Evolutionary conservation across 306 rosid genomes (phyloP).

Genomic region (Sesbania bispinosa): DNA sequence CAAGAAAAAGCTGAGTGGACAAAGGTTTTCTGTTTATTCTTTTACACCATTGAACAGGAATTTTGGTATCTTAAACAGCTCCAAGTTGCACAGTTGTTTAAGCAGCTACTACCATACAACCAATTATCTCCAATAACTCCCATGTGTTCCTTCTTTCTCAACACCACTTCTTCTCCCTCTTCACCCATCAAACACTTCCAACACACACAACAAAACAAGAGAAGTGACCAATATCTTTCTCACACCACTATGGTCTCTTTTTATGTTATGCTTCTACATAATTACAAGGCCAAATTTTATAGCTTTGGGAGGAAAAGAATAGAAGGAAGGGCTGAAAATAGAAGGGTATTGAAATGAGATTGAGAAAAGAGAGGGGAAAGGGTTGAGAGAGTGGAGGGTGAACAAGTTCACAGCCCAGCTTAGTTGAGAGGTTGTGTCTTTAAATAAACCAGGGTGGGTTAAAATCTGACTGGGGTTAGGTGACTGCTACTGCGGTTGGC

Average conservation of each 20-base stretch:
- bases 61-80: conserved; percentile 37
- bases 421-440: conserved; percentile 28
- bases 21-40: background rate
- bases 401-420: conserved; percentile 52
- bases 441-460: conserved; percentile 73
- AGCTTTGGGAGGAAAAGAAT: conserved; percentile 24
- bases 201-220: background rate
- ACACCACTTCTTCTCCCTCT: conserved; percentile 41
- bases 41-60: conserved; percentile 34
- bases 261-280: conserved; percentile 35
- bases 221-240: conserved; percentile 17
- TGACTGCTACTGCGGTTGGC: conserved; percentile 39
- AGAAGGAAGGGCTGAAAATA: background rate
- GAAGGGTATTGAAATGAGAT: background rate
- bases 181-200: conserved; percentile 51
- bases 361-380: background rate
- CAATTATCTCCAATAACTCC: conserved; percentile 31
- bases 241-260: background rate
- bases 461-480: conserved; percentile 76
- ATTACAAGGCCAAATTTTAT: conserved; percentile 25
- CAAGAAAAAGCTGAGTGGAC: conserved; percentile 21
- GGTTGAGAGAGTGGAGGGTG: conserved; percentile 9
- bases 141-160: conserved; percentile 28
- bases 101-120: conserved; percentile 14
- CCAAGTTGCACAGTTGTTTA: conserved; percentile 36